These are phyloP conservation scores for Trametopsis cervina DNA, from an alignment of 768 basidiomycete species.

Conservation along the genomic window DNA sequence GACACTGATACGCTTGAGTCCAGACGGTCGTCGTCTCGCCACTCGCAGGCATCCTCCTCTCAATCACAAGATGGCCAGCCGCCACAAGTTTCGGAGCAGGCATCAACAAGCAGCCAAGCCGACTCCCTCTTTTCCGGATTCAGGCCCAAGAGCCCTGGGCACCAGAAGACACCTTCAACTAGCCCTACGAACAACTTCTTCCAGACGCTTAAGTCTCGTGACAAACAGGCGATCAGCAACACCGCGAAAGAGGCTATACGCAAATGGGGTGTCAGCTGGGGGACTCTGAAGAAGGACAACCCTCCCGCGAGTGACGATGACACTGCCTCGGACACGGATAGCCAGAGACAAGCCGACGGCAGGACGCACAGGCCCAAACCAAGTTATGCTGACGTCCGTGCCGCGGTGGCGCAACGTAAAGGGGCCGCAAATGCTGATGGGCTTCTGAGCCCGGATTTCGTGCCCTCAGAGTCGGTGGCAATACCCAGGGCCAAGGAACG, in stretches of 20 bases:
- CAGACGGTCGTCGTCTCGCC: constrained; percentile 39
- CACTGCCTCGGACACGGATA: constrained; percentile 24
- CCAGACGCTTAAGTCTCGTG: constrained; percentile 72
- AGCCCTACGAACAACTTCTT: constrained; percentile 62
- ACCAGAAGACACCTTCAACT: constrained; percentile 28
- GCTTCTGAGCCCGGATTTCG: constrained; percentile 14
- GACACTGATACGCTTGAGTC: no score
- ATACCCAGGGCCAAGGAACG: constrained; percentile 25
- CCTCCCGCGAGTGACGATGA: constrained; percentile 13
- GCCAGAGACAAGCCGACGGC: constrained; percentile 16
- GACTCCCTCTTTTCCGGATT: constrained; percentile 22
- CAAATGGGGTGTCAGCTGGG: constrained; percentile 89
- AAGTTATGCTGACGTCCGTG: constrained; percentile 69
- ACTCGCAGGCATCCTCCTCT: constrained; percentile 31
- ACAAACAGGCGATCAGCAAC: constrained; percentile 82
- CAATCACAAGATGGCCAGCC: constrained; percentile 30
- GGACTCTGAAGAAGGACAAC: constrained; percentile 49
- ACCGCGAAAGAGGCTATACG: constrained; percentile 85
- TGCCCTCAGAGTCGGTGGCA: constrained; percentile 26
- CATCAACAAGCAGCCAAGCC: constrained; percentile 26
- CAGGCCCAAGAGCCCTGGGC: constrained; percentile 16
- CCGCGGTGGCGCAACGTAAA: constrained; percentile 65
- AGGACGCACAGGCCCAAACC: constrained; percentile 37
- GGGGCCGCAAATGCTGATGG: constrained; percentile 5
- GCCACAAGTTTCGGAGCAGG: constrained; percentile 30